Evolutionary conservation across 2,329 filamentous ascomycete genomes (phyloP), one percentile per base, ranked within the genome.

Genomic region (Penicillium glabrum): DNA sequence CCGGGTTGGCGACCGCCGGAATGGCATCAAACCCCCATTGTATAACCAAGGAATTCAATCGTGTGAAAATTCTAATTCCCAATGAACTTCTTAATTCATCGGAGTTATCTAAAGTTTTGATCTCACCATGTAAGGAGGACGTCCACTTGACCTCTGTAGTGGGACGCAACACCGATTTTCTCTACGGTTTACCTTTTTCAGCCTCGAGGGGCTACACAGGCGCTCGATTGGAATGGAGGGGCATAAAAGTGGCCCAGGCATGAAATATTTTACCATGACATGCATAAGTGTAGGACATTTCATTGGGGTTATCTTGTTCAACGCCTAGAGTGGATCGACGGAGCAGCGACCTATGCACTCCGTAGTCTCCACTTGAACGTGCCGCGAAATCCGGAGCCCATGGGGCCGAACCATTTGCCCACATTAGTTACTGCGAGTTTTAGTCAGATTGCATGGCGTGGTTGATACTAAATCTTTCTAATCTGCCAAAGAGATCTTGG

Each of bases 311-410:
- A 47, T 53, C 45, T 47, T 60, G 60, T 56, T 29, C 46, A 49
- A 47, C 56, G 55, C 46, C 46, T 51, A 10, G 24, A 45, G 55
- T 64, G 58, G 60, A 58, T 61, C 55, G 51, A 61, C 58, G 19
- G 46, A 54, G 51, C 45, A 33, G 51, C 39, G 31, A 37, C 41
- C 44, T 54, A 56, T 64, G 59, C 57, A 63, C 60, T 61, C 62
- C 59, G 56, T 60, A 61, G 48, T 58, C 57, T 53, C 58, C 56
- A 63, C 59, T 56, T 53, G 53, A 57, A 56, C 55, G 56, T 63
- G 57, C 62, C 62, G 61, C 53, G 43, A 57, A 66, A 54, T 46
- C 63, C 61, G 61, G 59, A 62, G 55, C 29, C 51, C 51, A 47
- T 46, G 56, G 45, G 56, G 53, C 54, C 52, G 58, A 57, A 59